phyloP scores from a whole-genome alignment of 495 filamentous ascomycete genomes.

The Corynascus novoguineensis region DNA sequence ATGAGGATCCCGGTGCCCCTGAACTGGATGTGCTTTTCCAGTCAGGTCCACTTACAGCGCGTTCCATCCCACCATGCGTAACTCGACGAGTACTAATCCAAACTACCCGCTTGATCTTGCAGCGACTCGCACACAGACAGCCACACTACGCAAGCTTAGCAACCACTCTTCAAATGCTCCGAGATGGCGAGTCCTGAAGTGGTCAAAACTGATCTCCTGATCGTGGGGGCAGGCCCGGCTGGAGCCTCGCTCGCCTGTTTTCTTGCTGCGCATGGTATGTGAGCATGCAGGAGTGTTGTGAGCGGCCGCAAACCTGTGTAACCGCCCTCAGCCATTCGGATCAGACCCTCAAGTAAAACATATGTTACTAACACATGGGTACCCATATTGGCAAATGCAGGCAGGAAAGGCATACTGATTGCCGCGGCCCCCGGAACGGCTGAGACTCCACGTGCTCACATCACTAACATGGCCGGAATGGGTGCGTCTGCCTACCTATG shows the following conservation, averaged over 20 bases:
- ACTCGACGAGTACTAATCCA: too few species aligned
- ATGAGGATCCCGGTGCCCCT: too few species aligned
- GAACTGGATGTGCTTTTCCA: too few species aligned
- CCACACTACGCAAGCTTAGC: not conserved
- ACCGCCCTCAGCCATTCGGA: not conserved
- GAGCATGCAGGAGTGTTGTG: not conserved
- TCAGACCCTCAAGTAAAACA: not conserved
- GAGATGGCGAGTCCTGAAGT: conserved; percentile 14
- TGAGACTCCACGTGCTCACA: conserved; percentile 51
- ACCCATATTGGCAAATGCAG: conserved; percentile 23
- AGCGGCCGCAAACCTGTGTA: not conserved
- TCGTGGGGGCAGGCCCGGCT: conserved; percentile 53
- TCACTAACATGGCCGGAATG: conserved; percentile 43
- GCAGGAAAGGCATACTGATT: conserved; percentile 47
- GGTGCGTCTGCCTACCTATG: too few species aligned
- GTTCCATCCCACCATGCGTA: too few species aligned
- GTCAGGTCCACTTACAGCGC: too few species aligned
- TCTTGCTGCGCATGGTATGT: conserved; percentile 45
- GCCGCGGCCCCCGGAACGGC: conserved; percentile 42
- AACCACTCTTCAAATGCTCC: not conserved
- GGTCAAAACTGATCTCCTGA: conserved; percentile 48
- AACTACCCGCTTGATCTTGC: too few species aligned
- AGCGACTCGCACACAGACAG: too few species aligned
- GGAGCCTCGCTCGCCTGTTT: conserved; percentile 53
- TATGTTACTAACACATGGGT: not conserved